These are phyloP conservation scores for Coemansia pectinata DNA, from an alignment of 192 early-diverging fungal genomes.

Conservation along the genomic window DNA sequence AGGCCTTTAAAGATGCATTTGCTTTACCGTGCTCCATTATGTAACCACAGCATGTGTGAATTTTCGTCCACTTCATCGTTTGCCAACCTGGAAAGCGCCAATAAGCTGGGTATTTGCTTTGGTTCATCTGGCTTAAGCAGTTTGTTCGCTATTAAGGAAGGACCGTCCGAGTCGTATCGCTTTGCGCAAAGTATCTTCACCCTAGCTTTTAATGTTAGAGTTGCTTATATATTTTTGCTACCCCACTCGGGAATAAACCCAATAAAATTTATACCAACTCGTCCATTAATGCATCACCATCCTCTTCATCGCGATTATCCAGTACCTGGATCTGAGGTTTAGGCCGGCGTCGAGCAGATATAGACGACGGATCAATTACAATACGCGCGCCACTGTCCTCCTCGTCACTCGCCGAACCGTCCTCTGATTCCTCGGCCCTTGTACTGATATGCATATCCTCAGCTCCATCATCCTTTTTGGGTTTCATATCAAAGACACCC, in stretches of 20 bases:
- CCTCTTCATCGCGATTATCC: background rate
- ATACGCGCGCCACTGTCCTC: constrained; percentile 6
- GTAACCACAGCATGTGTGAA: background rate
- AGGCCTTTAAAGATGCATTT: background rate
- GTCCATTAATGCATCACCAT: constrained; percentile 1
- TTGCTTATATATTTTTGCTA: too few species aligned
- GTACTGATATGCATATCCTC: constrained; percentile 28
- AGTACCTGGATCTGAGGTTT: constrained; percentile 25
- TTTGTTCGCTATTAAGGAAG: too few species aligned
- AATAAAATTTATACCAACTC: background rate
- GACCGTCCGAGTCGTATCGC: background rate
- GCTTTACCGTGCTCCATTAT: background rate
- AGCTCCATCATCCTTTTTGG: constrained; percentile 18
- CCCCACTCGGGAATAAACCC: too few species aligned
- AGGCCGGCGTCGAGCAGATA: constrained; percentile 12
- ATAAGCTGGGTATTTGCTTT: too few species aligned
- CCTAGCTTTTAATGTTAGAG: too few species aligned
- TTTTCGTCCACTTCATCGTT: background rate
- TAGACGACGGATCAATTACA: constrained; percentile 16
- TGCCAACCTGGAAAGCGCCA: too few species aligned
- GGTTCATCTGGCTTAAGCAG: too few species aligned
- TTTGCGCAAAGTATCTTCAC: background rate
- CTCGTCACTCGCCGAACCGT: background rate
- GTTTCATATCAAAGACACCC: constrained; percentile 53
- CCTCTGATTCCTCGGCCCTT: background rate